These are phyloP conservation scores for Alternaria sp. DNA, from an alignment of 2,329 filamentous ascomycete genomes.

Conservation along the genomic window DNA sequence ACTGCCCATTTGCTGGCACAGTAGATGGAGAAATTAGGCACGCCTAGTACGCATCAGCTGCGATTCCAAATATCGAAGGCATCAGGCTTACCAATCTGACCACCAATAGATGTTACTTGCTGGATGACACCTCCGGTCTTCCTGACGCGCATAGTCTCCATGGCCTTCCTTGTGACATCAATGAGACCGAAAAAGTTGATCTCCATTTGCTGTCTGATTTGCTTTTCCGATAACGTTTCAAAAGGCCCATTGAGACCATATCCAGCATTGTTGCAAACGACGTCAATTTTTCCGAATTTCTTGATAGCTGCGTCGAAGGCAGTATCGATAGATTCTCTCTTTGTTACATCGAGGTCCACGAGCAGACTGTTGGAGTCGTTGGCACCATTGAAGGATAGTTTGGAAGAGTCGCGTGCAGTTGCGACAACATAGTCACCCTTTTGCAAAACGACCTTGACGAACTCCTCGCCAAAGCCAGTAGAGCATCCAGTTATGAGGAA, in stretches of 20 bases:
- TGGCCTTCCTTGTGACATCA: conserved; percentile 60
- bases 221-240: conserved; percentile 60
- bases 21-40: conserved; percentile 54
- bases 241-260: conserved; percentile 64
- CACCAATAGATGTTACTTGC: conserved; percentile 65
- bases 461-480: conserved; percentile 58
- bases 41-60: conserved; percentile 24
- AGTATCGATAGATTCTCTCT: conserved; percentile 54
- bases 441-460: conserved; percentile 54
- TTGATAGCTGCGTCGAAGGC: conserved; percentile 57
- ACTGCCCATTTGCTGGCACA: conserved; percentile 58
- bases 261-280: conserved; percentile 70
- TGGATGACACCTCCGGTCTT: conserved; percentile 64
- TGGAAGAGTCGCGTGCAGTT: conserved; percentile 58
- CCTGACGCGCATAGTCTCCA: conserved; percentile 56
- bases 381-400: conserved; percentile 50
- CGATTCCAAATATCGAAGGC: background rate
- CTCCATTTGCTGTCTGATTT: conserved; percentile 64
- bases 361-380: conserved; percentile 60
- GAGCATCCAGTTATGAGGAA: conserved; percentile 60
- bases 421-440: conserved; percentile 58
- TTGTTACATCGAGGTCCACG: conserved; percentile 63
- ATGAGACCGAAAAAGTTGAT: conserved; percentile 68
- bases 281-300: conserved; percentile 65
- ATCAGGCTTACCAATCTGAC: conserved; percentile 49